A percentile compares a stretch with the other conserved stretches of the same genome.
phyloP scores from a whole-genome alignment of 1,139 yeast genomes.

The Maudiozyma humilis region DNA sequence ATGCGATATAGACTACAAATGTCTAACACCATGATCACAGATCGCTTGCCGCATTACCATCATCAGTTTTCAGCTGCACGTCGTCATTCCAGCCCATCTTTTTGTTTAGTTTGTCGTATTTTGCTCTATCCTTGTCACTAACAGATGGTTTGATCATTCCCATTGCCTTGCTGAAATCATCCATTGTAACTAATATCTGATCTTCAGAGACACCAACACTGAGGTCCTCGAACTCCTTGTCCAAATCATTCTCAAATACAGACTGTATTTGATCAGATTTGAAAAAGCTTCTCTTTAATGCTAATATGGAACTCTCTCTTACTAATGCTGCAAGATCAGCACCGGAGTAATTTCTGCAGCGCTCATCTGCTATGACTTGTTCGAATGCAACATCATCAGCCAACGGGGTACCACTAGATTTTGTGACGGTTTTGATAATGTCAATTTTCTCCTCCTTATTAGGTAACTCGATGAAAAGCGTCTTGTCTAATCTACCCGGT shows the following conservation, averaged over 20 bases:
- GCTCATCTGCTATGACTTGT: conserved; percentile 59
- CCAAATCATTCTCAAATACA: conserved; percentile 34
- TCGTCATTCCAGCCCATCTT: conserved; percentile 49
- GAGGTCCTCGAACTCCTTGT: conserved; percentile 40
- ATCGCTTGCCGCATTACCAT: not conserved
- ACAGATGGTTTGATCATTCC: conserved; percentile 81
- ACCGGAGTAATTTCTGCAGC: conserved; percentile 87
- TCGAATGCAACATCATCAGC: conserved; percentile 52
- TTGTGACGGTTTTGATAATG: conserved; percentile 68
- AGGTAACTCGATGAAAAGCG: conserved; percentile 85
- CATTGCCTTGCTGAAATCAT: conserved; percentile 68
- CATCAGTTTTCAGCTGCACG: conserved; percentile 14
- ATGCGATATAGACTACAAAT: not conserved
- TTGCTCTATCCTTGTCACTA: conserved; percentile 71
- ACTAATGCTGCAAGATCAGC: conserved; percentile 91
- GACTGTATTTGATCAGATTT: conserved; percentile 32
- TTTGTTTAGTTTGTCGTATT: conserved; percentile 57
- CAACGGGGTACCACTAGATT: conserved; percentile 68
- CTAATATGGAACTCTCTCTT: conserved; percentile 85
- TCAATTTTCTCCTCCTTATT: conserved; percentile 68
- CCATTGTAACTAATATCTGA: conserved; percentile 46
- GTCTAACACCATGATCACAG: not conserved
- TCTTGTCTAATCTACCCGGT: conserved; percentile 93
- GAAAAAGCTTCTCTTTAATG: conserved; percentile 67
- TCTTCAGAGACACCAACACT: conserved; percentile 36